These are phyloP conservation scores for Apiospora kogelbergensis DNA, from an alignment of 2,329 filamentous ascomycete species.

Conservation along the genomic window DNA sequence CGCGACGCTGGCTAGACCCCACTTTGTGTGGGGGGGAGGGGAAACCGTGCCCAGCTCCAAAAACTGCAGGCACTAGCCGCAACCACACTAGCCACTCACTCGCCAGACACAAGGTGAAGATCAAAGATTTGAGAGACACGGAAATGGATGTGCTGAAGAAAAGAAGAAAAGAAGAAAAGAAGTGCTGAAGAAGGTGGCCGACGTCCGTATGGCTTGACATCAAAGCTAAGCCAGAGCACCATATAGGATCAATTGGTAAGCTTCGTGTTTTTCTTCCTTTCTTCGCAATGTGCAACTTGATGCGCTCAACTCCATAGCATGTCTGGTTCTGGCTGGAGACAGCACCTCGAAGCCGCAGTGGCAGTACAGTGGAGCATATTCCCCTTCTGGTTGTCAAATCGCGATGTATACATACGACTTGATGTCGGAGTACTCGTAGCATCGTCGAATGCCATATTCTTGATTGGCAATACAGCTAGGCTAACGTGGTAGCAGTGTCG, in stretches of 20 bases:
- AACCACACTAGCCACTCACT: not conserved
- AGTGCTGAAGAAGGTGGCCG: not conserved
- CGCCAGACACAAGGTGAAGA: not conserved
- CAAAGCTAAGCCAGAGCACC: too few relatives aligned
- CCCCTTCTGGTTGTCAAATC: not conserved
- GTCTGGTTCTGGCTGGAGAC: not conserved
- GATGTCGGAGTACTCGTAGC: not conserved
- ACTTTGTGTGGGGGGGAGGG: not conserved
- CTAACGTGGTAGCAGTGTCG: not conserved
- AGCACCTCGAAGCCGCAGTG: not conserved
- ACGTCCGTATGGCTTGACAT: not conserved
- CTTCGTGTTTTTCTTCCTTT: not conserved
- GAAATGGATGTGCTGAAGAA: not conserved
- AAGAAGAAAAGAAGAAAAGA: not conserved
- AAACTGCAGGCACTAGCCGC: constrained; percentile 1
- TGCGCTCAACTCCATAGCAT: not conserved
- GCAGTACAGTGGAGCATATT: not conserved
- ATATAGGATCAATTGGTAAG: not conserved
- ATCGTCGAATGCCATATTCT: not conserved
- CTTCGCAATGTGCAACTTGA: not conserved
- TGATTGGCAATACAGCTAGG: not conserved
- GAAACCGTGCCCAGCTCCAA: not conserved
- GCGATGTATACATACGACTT: not conserved
- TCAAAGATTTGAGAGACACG: not conserved
- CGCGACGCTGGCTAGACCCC: constrained; percentile 1